Percentiles rank a stretch among this genome's conserved stretches.
Conservation (phyloP, 257 asterid genomes). For the Solanum lignicaule region DNA sequence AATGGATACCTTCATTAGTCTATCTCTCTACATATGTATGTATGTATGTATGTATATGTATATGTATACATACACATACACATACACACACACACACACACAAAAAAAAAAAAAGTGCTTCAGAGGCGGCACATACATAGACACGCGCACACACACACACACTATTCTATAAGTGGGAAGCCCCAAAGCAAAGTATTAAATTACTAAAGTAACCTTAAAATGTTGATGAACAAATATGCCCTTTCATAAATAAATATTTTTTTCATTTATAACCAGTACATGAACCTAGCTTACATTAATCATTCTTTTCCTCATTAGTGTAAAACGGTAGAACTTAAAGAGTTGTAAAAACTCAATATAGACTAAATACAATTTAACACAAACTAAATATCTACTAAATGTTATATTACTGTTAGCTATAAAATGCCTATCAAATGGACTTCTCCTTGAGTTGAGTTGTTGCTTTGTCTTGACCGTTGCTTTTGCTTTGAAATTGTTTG, state of each 20-base stretch:
- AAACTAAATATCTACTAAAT: neutral
- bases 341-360: neutral
- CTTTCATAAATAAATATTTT: neutral
- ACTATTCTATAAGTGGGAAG: neutral
- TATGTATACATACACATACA: too few relatives aligned
- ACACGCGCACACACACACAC: rapidly evolving
- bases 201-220: neutral
- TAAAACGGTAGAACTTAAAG: neutral
- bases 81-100: neutral
- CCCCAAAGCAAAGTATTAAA: neutral
- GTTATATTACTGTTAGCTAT: neutral
- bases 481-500: neutral
- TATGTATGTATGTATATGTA: too few relatives aligned
- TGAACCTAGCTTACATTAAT: neutral
- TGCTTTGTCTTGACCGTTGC: neutral
- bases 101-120: too few relatives aligned
- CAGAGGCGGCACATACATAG: too few relatives aligned
- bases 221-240: neutral
- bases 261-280: neutral
- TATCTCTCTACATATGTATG: neutral
- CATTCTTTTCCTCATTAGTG: neutral
- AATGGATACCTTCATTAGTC: neutral
- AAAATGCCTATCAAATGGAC: neutral
- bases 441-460: neutral
- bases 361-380: neutral